A percentile compares a stretch with the other conserved stretches of the same genome.
phyloP scores from a whole-genome alignment of 148 eudicot genomes.

The Fallopia convolvulus region DNA sequence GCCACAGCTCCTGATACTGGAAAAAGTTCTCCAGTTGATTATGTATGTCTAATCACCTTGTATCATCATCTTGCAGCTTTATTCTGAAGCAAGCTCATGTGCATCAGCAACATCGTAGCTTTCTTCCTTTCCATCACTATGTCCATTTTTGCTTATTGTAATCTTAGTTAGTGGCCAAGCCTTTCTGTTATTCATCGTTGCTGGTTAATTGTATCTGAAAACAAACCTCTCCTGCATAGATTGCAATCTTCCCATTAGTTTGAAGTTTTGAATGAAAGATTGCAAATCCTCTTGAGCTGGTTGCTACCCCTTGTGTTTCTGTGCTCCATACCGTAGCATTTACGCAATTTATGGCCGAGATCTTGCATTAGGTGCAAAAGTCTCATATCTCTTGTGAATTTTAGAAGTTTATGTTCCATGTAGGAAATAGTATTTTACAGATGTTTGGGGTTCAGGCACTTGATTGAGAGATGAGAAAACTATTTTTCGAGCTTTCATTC shows the following conservation, averaged over 20 bases:
- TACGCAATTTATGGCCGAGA: not conserved
- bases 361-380: not conserved
- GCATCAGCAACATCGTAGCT: not conserved
- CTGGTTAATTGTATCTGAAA: not conserved
- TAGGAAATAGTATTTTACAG: not conserved
- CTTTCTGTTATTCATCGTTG: not conserved
- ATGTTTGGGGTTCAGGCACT: not conserved
- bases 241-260: not conserved
- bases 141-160: conserved; percentile 5
- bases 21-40: not conserved
- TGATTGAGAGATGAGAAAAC: too few relatives aligned
- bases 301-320: not conserved
- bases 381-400: not conserved
- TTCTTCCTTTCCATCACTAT: not conserved
- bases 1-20: conserved; percentile 8
- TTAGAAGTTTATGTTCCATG: not conserved
- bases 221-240: not conserved
- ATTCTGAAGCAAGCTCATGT: not conserved
- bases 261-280: not conserved
- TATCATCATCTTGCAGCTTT: not conserved
- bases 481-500: not conserved
- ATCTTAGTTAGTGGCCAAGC: conserved; percentile 1
- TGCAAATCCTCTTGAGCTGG: not conserved
- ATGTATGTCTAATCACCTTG: not conserved
- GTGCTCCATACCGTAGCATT: not conserved